A percentile compares a stretch with the other conserved stretches of the same genome.
Evolutionary conservation across 2,329 filamentous ascomycete species (phyloP).

Genomic region (Fusarium annulatum): DNA sequence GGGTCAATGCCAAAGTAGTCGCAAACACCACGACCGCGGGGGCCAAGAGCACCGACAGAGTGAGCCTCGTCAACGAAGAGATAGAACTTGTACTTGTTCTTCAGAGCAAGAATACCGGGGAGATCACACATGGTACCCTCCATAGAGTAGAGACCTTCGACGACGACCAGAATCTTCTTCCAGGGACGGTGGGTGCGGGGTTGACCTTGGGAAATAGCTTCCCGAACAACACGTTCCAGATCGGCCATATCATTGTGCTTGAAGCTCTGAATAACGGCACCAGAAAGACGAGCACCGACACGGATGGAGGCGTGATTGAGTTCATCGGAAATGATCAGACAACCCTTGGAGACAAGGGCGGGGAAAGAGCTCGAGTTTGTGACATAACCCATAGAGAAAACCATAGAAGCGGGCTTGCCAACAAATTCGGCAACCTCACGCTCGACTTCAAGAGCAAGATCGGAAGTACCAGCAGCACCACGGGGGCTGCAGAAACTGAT

Average conservation of each 20-base stretch:
- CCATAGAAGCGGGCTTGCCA: constrained; percentile 92
- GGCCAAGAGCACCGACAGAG: constrained; percentile 92
- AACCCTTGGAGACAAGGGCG: constrained; percentile 90
- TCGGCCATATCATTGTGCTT: constrained; percentile 96
- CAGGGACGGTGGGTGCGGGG: constrained; percentile 98
- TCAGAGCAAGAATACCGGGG: constrained; percentile 86
- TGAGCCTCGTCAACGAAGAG: constrained; percentile 97
- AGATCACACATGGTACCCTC: constrained; percentile 98
- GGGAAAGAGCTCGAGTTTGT: constrained; percentile 96
- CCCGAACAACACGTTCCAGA: constrained; percentile 85
- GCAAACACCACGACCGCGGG: constrained; percentile 89
- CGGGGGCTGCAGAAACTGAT: constrained; percentile 85
- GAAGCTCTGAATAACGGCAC: constrained; percentile 95
- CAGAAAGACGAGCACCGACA: constrained; percentile 91
- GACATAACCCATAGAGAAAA: constrained; percentile 99
- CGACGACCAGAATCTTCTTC: constrained; percentile 98
- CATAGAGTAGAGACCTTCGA: constrained; percentile 99
- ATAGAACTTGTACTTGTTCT: constrained; percentile 96
- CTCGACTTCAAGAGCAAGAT: constrained; percentile 90
- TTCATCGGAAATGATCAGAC: constrained; percentile 94
- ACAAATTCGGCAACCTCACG: constrained; percentile 89
- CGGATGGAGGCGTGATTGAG: constrained; percentile 98
- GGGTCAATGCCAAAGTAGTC: constrained; percentile 97
- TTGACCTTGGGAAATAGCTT: constrained; percentile 95
- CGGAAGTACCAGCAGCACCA: constrained; percentile 85